These are phyloP conservation scores for Rhodomyrtus tomentosa DNA, from an alignment of 345 rosid species.

Conservation along the genomic window DNA sequence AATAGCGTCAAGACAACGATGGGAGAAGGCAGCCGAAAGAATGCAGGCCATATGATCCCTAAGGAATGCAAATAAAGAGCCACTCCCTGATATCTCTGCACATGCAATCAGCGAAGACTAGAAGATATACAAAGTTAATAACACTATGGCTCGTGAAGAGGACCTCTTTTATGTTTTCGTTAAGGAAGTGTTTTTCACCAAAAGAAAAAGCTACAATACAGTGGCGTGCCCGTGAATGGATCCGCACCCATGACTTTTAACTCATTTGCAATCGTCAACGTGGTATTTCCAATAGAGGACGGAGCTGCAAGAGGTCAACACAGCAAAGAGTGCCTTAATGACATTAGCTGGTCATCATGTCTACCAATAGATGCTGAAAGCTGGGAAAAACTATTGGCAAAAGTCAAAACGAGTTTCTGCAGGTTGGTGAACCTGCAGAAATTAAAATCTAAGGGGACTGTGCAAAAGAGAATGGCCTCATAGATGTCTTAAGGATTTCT, in stretches of 20 bases:
- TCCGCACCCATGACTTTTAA: neutral
- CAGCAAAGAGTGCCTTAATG: neutral
- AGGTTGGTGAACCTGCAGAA: neutral
- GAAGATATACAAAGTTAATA: too few species aligned
- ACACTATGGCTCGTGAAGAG: too few species aligned
- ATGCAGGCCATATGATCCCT: too few species aligned
- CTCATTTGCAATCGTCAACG: neutral
- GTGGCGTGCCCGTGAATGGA: neutral
- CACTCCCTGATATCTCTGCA: too few species aligned
- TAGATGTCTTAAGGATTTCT: neutral
- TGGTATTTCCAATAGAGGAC: neutral
- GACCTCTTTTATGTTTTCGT: neutral
- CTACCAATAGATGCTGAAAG: neutral
- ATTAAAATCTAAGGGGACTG: neutral
- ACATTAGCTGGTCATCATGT: neutral
- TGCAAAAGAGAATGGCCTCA: neutral
- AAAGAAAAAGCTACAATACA: neutral
- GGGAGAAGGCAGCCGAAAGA: too few species aligned
- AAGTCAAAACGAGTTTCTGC: neutral
- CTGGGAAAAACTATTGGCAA: neutral
- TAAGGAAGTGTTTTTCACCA: neutral
- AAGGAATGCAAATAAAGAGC: too few species aligned
- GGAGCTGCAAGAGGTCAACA: neutral
- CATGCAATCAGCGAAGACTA: too few species aligned
- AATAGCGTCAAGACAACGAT: too few species aligned